A percentile compares a stretch with the other conserved stretches of the same genome.
These are phyloP conservation scores for Amylocarpus encephaloides DNA, from an alignment of 2,329 filamentous ascomycete genomes.

Conservation along the genomic window DNA sequence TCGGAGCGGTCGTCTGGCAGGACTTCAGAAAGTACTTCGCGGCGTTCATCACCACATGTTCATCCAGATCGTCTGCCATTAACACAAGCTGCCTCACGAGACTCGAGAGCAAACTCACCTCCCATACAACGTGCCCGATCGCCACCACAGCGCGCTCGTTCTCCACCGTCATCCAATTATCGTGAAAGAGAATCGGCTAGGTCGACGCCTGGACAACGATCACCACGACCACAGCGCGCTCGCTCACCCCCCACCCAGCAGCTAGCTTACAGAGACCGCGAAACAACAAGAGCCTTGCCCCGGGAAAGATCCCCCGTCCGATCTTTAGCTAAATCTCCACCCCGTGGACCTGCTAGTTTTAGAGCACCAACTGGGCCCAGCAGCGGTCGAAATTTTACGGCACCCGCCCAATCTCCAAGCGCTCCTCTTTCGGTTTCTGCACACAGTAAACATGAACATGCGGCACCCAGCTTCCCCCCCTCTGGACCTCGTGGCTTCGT, in stretches of 20 bases:
- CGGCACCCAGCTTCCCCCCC: constrained; percentile 22
- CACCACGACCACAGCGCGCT: constrained; percentile 14
- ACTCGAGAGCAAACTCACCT: constrained; percentile 21
- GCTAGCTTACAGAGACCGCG: constrained; percentile 25
- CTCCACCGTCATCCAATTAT: constrained; percentile 12
- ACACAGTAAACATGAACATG: constrained; percentile 20
- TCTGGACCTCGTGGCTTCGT: constrained; percentile 32
- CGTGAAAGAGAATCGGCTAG: constrained; percentile 27
- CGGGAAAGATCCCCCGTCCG: constrained; percentile 29
- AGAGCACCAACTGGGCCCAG: constrained; percentile 31
- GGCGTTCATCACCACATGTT: constrained; percentile 53
- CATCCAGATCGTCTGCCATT: constrained; percentile 47
- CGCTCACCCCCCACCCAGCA: constrained; percentile 9
- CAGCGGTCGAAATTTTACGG: constrained; percentile 25
- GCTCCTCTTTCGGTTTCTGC: constrained; percentile 16
- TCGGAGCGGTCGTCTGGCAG: constrained; percentile 45
- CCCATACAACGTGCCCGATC: constrained; percentile 1
- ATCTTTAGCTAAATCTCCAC: constrained; percentile 27
- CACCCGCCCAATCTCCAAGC: constrained; percentile 18
- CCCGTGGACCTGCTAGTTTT: constrained; percentile 29
- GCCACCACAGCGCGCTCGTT: constrained; percentile 10
- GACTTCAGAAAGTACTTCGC: constrained; percentile 52
- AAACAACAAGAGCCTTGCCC: constrained; percentile 27
- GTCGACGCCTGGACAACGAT: constrained; percentile 28
- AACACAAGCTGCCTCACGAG: constrained; percentile 31